Conservation (phyloP, 495 filamentous ascomycete genomes). For the Pseudotulostoma volvatum region DNA sequence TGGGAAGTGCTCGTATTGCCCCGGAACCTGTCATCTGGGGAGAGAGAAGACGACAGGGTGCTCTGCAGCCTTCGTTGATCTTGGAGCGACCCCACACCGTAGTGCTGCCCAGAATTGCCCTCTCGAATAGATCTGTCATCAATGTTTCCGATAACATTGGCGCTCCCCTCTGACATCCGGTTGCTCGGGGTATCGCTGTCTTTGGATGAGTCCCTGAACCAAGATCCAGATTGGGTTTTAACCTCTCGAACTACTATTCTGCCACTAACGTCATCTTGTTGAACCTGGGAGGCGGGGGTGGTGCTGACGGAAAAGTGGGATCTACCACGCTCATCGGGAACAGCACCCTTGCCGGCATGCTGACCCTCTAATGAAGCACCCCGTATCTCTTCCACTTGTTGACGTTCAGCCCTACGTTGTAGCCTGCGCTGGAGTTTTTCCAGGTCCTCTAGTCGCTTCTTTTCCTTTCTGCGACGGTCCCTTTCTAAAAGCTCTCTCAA, state of each 20-base stretch:
- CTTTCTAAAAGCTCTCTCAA: conserved; percentile 72
- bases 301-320: background rate
- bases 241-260: background rate
- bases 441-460: conserved; percentile 52
- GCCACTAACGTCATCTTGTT: background rate
- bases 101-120: conserved; percentile 10
- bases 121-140: conserved; percentile 26
- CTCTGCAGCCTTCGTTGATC: background rate
- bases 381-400: conserved; percentile 25
- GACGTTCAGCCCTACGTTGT: conserved; percentile 52
- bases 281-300: conserved; percentile 2
- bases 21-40: too few species aligned
- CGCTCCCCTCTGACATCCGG: conserved; percentile 20
- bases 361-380: conserved; percentile 10
- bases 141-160: conserved; percentile 19
- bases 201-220: conserved; percentile 20
- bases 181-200: conserved; percentile 7
- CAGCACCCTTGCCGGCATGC: background rate
- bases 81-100: background rate
- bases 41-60: background rate
- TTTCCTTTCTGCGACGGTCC: conserved; percentile 61
- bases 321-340: background rate
- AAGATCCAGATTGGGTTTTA: conserved; percentile 15
- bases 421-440: conserved; percentile 54
- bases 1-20: conserved; percentile 26